phyloP scores from a whole-genome alignment of 257 asterid species.

The Thymus mandschuricus region DNA sequence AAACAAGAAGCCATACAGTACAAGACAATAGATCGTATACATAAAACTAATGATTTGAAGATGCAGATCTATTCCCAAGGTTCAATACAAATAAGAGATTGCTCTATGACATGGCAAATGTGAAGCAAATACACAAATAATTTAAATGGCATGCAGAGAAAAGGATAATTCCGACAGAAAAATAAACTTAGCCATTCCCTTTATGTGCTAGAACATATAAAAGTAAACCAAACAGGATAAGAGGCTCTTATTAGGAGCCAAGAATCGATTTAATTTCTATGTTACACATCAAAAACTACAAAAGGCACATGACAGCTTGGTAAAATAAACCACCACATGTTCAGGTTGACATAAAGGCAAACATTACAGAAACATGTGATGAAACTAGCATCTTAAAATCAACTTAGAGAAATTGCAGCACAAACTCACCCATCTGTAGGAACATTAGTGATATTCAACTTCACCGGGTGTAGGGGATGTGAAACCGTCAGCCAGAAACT shows the following conservation, averaged over 20 bases:
- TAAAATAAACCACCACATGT: conserved; percentile 13
- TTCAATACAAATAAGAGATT: no score
- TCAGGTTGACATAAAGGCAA: conserved; percentile 14
- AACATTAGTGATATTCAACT: conserved; percentile 65
- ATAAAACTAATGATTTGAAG: conserved; percentile 7
- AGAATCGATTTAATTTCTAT: conserved; percentile 2
- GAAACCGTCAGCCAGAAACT: conserved; percentile 81
- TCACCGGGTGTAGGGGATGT: conserved; percentile 74
- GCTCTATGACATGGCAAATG: no score
- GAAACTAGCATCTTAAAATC: neutral
- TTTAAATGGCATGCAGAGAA: no score
- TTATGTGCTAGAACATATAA: neutral
- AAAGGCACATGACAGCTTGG: conserved; percentile 20
- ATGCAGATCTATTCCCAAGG: neutral
- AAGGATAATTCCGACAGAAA: no score
- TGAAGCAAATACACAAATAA: no score
- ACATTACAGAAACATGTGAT: conserved; percentile 5
- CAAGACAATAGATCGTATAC: conserved; percentile 19
- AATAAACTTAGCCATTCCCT: neutral
- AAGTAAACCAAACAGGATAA: neutral
- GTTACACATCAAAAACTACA: conserved; percentile 4
- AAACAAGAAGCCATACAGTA: conserved; percentile 1
- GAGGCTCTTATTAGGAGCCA: neutral
- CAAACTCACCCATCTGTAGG: conserved; percentile 84
- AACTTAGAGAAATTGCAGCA: conserved; percentile 16